A percentile compares a stretch with the other conserved stretches of the same genome.
phyloP scores from a whole-genome alignment of 192 early-diverging fungal genomes.

The Paraglomus occultum region DNA sequence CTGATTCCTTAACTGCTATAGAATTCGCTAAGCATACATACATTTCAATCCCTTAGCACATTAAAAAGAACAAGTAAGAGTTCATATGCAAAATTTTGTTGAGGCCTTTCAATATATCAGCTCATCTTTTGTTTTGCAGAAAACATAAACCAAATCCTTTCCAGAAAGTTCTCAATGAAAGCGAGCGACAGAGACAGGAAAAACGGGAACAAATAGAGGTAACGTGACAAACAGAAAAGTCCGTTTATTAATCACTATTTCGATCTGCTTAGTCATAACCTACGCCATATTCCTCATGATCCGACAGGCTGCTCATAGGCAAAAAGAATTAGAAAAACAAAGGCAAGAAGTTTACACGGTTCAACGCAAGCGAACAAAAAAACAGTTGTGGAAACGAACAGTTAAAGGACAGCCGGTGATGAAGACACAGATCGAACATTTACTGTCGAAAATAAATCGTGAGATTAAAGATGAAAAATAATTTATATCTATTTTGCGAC shows the following conservation, averaged over 20 bases:
- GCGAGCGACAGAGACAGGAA: not conserved
- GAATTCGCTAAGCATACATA: too few relatives aligned
- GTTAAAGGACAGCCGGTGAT: slow-evolving; percentile 15
- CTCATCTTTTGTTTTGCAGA: too few relatives aligned
- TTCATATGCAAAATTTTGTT: too few relatives aligned
- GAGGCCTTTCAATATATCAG: too few relatives aligned
- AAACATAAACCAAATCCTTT: slow-evolving; percentile 12
- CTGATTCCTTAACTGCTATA: too few relatives aligned
- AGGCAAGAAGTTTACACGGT: not conserved
- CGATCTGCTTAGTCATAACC: not conserved
- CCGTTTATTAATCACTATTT: not conserved
- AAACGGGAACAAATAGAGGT: slow-evolving; percentile 3
- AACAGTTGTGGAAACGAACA: slow-evolving; percentile 7
- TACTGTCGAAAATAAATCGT: slow-evolving; percentile 1
- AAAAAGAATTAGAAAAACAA: not conserved
- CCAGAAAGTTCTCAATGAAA: slow-evolving; percentile 4
- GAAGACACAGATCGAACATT: slow-evolving; percentile 18
- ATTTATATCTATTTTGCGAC: slow-evolving; percentile 48
- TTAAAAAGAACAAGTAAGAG: too few relatives aligned
- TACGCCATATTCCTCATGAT: too few relatives aligned
- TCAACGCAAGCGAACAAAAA: slow-evolving; percentile 2
- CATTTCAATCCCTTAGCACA: too few relatives aligned
- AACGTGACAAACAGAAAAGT: not conserved
- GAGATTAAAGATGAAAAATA: not conserved
- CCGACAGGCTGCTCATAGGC: not conserved